phyloP scores from a whole-genome alignment of 495 filamentous ascomycete genomes.

The Penicillium cataractarum region DNA sequence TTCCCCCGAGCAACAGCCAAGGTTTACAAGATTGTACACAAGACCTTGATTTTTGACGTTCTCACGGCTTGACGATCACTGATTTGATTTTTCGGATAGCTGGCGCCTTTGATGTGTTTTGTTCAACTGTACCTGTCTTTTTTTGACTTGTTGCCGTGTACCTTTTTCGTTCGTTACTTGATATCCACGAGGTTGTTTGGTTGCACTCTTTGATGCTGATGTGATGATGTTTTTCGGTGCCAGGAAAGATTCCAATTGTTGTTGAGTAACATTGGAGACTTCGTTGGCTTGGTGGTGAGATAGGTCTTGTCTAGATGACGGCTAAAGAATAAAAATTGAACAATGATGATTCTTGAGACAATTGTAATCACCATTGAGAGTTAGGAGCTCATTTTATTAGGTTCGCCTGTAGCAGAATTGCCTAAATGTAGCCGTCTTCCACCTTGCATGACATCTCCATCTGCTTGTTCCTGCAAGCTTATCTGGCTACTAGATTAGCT shows the following conservation, averaged over 20 bases:
- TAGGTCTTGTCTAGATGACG: neutral
- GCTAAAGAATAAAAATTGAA: neutral
- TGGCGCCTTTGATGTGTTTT: slow-evolving; percentile 2
- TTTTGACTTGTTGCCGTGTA: neutral
- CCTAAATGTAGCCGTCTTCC: no score
- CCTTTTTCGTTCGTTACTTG: slow-evolving; percentile 8
- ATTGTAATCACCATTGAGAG: neutral
- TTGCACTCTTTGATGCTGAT: neutral
- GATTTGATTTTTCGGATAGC: slow-evolving; percentile 6
- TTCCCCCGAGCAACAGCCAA: neutral
- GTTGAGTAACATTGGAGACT: neutral
- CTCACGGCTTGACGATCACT: slow-evolving; percentile 20
- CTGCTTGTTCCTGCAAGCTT: no score
- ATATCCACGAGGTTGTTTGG: slow-evolving; percentile 21
- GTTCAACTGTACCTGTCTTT: neutral
- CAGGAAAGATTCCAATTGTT: no score
- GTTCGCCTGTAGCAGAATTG: no score
- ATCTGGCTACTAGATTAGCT: no score
- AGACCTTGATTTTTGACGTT: slow-evolving; percentile 22
- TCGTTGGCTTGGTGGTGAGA: neutral
- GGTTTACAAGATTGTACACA: slow-evolving; percentile 17
- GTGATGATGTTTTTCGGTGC: neutral
- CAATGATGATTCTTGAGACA: neutral
- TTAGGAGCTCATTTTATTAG: no score
- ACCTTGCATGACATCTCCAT: no score